Conservation (phyloP, 1,284 basidiomycete species). For the Nidula niveotomentosa region DNA sequence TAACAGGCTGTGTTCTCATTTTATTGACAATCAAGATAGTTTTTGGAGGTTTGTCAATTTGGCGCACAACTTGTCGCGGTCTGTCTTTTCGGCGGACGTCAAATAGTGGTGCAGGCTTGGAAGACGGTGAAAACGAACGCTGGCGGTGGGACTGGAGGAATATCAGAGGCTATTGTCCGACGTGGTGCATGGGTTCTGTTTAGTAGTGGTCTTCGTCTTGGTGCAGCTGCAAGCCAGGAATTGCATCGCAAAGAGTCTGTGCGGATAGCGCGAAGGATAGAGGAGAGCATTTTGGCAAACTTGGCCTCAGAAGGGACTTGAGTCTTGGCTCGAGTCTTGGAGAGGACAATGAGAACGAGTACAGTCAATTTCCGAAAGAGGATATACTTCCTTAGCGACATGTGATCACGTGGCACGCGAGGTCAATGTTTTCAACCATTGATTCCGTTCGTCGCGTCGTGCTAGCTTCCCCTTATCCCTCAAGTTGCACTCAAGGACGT, state of each 20-base stretch:
- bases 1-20: constrained; percentile 69
- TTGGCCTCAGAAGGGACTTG: neutral
- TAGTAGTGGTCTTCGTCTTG: constrained; percentile 5
- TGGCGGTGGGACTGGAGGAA: constrained; percentile 7
- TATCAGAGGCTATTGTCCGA: constrained; percentile 8
- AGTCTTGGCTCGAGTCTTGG: too few species aligned
- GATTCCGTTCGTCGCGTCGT: neutral
- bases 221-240: constrained; percentile 4
- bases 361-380: neutral
- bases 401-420: constrained; percentile 21
- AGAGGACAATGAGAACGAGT: constrained; percentile 1
- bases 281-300: constrained; percentile 1
- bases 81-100: constrained; percentile 34
- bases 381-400: too few species aligned
- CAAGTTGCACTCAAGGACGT: too few species aligned
- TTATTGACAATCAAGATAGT: constrained; percentile 76
- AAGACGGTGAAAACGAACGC: neutral
- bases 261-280: neutral
- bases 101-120: constrained; percentile 10
- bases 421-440: constrained; percentile 20
- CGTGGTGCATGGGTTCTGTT: neutral
- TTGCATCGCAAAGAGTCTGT: neutral
- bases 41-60: constrained; percentile 33
- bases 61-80: constrained; percentile 21
- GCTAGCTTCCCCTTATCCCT: neutral